Base-by-base conservation (phyloP, 495 filamentous ascomycete genomes). In the Penicillium maclennaniae region DNA sequence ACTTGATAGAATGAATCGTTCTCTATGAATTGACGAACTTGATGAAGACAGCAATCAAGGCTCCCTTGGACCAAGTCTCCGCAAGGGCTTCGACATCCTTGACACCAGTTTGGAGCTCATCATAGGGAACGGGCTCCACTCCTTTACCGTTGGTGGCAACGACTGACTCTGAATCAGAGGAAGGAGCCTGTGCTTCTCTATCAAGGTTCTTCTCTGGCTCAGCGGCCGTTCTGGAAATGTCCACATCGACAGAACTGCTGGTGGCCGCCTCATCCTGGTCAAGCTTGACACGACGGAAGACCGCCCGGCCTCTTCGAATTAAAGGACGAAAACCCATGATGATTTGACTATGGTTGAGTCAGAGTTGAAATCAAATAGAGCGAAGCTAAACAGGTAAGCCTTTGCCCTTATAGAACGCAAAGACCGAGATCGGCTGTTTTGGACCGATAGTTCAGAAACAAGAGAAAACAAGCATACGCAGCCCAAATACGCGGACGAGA, bases 41-140 rank as follows among this genome's bases (percentile, higher is more conserved):
- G 19, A 58, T 55, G 45, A 78, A 80, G 5, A 71, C 69, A 14
- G 58, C 53, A 52, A 69, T 68, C 23, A 80, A 52, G 4, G 71
- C 56, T n/a, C 43, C 47, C 53, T 61, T 69, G 0, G 66, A 71
- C 77, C 77, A 79, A 7, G 68, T 66, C 47, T 62, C 51, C 19
- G 74, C 75, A 19, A 73, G 64, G 7, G 76, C 77, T 51, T 79
- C 70, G 14, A 72, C 64, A 43, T 70, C 63, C 16, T 60, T 60
- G 26, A 81, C 78, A 63, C 78, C 77, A 36, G 56, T 59, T 47
- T 77, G 73, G 7, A 56, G 49, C 20, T 58, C 50, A 36, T 73
- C 56, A 10, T 28, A 23, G n/a, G 48, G 39, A n/a, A 42, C n/a
- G 5, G 9, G 39, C 37, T 39, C 39, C 25, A 34, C n/a, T 19